phyloP scores from a whole-genome alignment of 2,329 filamentous ascomycete species.

The Xenosphaeropsis pyriputrescens region DNA sequence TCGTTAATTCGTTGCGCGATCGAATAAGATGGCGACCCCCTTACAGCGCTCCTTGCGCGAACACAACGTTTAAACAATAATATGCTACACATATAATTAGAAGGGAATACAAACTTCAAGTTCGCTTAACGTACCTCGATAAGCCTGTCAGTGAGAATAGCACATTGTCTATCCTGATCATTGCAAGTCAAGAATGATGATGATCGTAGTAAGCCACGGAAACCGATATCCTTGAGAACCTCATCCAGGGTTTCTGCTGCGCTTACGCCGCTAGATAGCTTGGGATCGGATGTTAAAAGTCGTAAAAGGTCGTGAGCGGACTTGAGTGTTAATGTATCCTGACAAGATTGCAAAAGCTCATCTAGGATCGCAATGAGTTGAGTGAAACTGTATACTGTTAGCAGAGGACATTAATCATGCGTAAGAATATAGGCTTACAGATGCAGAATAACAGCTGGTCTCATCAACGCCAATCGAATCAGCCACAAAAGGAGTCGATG shows the following conservation, averaged over 20 bases:
- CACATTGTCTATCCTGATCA: constrained; percentile 17
- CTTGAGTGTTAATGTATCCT: constrained; percentile 42
- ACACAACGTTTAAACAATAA: background rate
- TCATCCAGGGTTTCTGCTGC: constrained; percentile 33
- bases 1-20: no score
- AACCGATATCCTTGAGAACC: constrained; percentile 43
- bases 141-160: constrained; percentile 13
- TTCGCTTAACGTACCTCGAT: constrained; percentile 12
- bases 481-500: constrained; percentile 44
- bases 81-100: background rate
- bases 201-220: constrained; percentile 43
- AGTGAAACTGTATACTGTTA: constrained; percentile 27
- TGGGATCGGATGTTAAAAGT: constrained; percentile 37
- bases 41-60: background rate
- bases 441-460: constrained; percentile 40
- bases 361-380: constrained; percentile 44
- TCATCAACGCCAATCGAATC: constrained; percentile 34
- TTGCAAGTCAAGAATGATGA: constrained; percentile 16
- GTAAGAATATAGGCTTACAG: constrained; percentile 27
- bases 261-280: constrained; percentile 32
- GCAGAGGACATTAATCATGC: background rate
- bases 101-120: background rate
- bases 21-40: no score
- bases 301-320: constrained; percentile 45
- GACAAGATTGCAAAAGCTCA: constrained; percentile 42